A percentile compares a stretch with the other conserved stretches of the same genome.
Conservation (phyloP, 345 rosid species). For the Moricandia arvensis region DNA sequence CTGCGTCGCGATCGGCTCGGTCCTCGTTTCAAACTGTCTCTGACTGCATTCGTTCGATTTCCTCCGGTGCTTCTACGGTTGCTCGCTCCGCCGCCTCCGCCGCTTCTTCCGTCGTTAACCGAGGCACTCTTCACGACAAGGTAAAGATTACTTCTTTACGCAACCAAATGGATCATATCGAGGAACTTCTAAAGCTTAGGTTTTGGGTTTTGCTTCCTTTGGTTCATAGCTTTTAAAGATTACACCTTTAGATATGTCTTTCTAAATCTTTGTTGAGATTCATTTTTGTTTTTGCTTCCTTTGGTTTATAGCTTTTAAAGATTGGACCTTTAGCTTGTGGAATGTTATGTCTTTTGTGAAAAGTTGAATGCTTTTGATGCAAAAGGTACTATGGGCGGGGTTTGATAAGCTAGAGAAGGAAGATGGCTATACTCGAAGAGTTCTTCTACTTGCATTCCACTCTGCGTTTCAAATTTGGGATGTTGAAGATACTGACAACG, state of each 20-base stretch:
- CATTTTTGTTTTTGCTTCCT: neutral
- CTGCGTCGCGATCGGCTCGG: conserved; percentile 56
- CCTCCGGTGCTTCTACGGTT: conserved; percentile 92
- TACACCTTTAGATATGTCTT: neutral
- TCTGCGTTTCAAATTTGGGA: conserved; percentile 99
- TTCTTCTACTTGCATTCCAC: conserved; percentile 70
- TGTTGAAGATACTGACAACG: conserved; percentile 82
- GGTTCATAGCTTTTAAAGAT: too few species aligned
- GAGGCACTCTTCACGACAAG: conserved; percentile 62
- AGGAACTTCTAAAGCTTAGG: too few species aligned
- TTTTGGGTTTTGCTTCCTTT: too few species aligned
- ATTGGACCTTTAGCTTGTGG: conserved; percentile 14
- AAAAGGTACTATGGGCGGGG: conserved; percentile 94
- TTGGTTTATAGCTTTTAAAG: conserved; percentile 4
- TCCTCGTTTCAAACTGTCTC: conserved; percentile 76
- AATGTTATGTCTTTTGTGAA: neutral
- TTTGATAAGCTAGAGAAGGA: conserved; percentile 82
- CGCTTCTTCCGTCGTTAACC: conserved; percentile 76
- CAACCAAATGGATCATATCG: too few species aligned
- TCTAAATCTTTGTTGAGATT: neutral
- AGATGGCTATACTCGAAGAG: conserved; percentile 47
- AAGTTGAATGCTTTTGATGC: neutral
- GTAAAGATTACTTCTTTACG: conserved; percentile 31
- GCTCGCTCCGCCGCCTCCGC: conserved; percentile 82
- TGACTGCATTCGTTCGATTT: conserved; percentile 66